Base-by-base conservation (phyloP, 2,329 filamentous ascomycete species). In the Neonectria ditissima region DNA sequence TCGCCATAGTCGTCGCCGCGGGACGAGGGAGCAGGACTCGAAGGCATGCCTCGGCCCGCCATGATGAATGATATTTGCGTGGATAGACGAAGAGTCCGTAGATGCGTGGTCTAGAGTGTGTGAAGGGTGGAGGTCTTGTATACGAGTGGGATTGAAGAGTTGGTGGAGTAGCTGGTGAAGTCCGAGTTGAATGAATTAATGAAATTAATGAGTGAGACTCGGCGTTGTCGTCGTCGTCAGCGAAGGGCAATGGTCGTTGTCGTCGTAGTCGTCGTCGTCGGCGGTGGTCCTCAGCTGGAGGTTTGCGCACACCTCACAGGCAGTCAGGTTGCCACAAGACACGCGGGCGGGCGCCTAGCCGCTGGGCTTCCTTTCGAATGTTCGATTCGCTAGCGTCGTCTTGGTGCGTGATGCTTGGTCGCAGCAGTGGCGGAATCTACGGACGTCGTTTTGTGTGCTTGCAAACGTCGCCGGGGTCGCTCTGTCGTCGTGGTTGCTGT, bases 1-100 rank as follows among this genome's bases (percentile, higher is more conserved):
- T 94, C 91, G 75, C 91, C 90, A 73, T 88, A 87, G 7, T 84
- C 81, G 41, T 73, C 78, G 66, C 73, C 71, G 47, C 28, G 47
- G 45, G 74, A 65, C 34, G 69, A 66, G 56, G 71, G 69, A 59
- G 69, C 71, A 45, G 75, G 69, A 68, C 72, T 70, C 68, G 73
- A 73, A 62, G 78, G 75, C 63, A 73, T 75, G 72, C 74, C 73
- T 74, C 75, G 78, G 69, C 78, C 77, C 70, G 78, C 78, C 80
- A 82, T 82, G 62, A 60, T 77, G 65, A 51, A 67, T 37, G 62
- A 55, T 45, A 34, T 59, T 8, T 28, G 54, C 39, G 39, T 32
- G 54, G 37, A 14, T 48, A 47, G 30, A 48, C 45, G 20, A 24
- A 37, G 16, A n/a, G n/a, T 8, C 8, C 39, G 8, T n/a, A 39